Evolutionary conservation across 2,329 filamentous ascomycete species (phyloP).

Genomic region (Aspergillus sp.): DNA sequence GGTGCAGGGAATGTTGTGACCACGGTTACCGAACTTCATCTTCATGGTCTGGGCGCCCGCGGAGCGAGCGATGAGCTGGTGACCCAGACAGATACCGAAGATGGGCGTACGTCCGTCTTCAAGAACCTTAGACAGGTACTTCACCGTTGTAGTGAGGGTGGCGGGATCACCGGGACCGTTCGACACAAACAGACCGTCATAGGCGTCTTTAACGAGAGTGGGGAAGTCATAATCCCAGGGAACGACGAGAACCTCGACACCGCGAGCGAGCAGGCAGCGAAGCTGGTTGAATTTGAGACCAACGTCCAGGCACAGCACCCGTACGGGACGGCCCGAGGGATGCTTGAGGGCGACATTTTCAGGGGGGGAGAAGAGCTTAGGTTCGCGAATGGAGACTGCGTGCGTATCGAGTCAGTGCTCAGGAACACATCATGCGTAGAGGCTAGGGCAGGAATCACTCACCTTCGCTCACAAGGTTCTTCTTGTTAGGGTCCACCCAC

Average conservation of each 20-base stretch:
- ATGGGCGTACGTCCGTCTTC: conserved; percentile 79
- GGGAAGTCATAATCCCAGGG: conserved; percentile 96
- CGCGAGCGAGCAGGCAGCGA: conserved; percentile 83
- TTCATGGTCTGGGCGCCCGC: conserved; percentile 82
- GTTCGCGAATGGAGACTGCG: conserved; percentile 81
- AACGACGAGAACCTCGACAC: conserved; percentile 89
- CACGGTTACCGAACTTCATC: conserved; percentile 99
- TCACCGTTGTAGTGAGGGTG: conserved; percentile 72
- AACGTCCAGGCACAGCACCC: conserved; percentile 90
- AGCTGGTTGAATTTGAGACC: conserved; percentile 99
- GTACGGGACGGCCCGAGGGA: conserved; percentile 80
- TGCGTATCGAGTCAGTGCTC: conserved; percentile 30
- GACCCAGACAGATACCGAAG: conserved; percentile 94
- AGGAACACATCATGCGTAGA: no score
- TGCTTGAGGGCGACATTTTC: conserved; percentile 71
- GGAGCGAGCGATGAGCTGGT: conserved; percentile 86
- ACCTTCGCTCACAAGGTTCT: conserved; percentile 94
- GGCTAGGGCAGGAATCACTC: conserved; percentile 40
- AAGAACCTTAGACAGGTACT: conserved; percentile 74
- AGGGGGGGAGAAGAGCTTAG: conserved; percentile 80
- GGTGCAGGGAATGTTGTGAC: conserved; percentile 97
- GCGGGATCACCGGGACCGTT: conserved; percentile 97
- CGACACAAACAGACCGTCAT: conserved; percentile 95
- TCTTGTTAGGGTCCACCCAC: conserved; percentile 88
- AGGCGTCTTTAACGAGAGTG: conserved; percentile 71